These are phyloP conservation scores for Melanopsichium pennsylvanicum DNA, from an alignment of 1,284 basidiomycete genomes.

Conservation along the genomic window DNA sequence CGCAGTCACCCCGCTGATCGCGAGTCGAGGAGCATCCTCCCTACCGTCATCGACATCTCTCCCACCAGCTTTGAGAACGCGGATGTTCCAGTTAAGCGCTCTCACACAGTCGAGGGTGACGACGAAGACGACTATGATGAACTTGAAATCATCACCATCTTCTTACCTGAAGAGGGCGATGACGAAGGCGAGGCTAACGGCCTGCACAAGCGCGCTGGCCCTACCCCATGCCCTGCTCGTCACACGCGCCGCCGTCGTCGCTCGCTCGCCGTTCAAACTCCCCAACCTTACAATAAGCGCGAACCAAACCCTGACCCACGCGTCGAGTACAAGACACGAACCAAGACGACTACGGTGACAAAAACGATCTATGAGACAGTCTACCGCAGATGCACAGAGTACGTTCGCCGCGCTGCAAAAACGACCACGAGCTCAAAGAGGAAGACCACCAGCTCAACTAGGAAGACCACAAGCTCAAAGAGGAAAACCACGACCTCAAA, in stretches of 20 bases:
- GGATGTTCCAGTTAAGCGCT: slow-evolving; percentile 3
- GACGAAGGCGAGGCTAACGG: slow-evolving; percentile 6
- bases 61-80: slow-evolving; percentile 15
- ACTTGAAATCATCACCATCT: slow-evolving; percentile 44
- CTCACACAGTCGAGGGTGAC: slow-evolving; percentile 1
- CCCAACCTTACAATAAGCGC: slow-evolving; percentile 17
- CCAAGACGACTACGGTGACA: slow-evolving; percentile 14
- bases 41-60: background rate
- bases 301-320: slow-evolving; percentile 7
- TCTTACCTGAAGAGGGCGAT: slow-evolving; percentile 19
- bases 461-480: slow-evolving; percentile 6
- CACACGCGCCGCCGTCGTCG: slow-evolving; percentile 19
- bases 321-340: slow-evolving; percentile 7
- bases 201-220: slow-evolving; percentile 23
- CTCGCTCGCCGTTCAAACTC: slow-evolving; percentile 11
- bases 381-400: slow-evolving; percentile 24
- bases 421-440: slow-evolving; percentile 1
- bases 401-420: slow-evolving; percentile 5
- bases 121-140: slow-evolving; percentile 36
- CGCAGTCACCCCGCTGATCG: slow-evolving; percentile 3
- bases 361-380: slow-evolving; percentile 40
- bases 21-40: slow-evolving; percentile 4
- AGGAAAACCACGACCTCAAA: slow-evolving; percentile 7
- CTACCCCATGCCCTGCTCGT: slow-evolving; percentile 31
- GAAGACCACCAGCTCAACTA: slow-evolving; percentile 4